phyloP scores from a whole-genome alignment of 495 filamentous ascomycete species.

The Xylaria scruposa region DNA sequence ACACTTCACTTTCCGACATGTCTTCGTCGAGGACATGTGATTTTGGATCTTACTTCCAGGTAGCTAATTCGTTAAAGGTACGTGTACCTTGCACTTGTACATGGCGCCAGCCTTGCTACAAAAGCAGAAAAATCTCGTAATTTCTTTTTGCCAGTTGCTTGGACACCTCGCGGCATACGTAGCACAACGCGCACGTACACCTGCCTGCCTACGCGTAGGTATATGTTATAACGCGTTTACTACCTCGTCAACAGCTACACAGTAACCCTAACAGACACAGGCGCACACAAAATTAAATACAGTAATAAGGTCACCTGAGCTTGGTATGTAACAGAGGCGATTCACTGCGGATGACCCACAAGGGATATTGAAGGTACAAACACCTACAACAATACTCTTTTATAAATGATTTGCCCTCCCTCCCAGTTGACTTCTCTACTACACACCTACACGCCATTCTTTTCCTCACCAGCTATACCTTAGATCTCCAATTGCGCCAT shows the following conservation, averaged over 20 bases:
- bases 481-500: neutral
- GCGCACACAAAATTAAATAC: neutral
- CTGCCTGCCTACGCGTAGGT: neutral
- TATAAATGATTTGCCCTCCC: neutral
- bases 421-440: neutral
- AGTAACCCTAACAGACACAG: neutral
- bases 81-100: neutral
- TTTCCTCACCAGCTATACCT: neutral
- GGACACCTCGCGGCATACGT: neutral
- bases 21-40: neutral
- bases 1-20: neutral
- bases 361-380: neutral
- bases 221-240: neutral
- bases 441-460: neutral
- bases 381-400: neutral
- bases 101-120: neutral
- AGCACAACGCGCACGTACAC: neutral
- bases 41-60: neutral
- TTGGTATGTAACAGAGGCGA: neutral
- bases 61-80: neutral
- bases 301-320: no score
- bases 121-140: neutral
- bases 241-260: neutral
- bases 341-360: neutral
- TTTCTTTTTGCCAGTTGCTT: neutral